Evolutionary conservation across 768 basidiomycete genomes (phyloP), one percentile per base, ranked within the genome.

Genomic region (Pulveroboletus frians): DNA sequence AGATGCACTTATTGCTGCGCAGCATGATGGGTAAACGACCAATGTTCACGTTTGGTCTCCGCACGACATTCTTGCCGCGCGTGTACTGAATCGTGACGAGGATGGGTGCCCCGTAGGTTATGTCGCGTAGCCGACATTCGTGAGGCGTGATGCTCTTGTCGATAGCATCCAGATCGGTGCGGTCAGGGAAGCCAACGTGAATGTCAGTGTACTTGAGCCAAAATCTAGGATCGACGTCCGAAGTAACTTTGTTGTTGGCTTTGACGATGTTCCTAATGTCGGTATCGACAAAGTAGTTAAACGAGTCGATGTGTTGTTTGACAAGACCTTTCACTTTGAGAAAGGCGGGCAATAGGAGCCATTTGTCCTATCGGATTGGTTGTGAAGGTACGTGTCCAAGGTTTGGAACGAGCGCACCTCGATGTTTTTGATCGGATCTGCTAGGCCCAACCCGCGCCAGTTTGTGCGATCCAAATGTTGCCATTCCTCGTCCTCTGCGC

Each of bases 271-370:
- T 95, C 68, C 93, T 94, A 65, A 99, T 88, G 64, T 98, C 96
- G 37, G 88, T 85, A 59, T 97, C 90, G 63, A 97, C 92, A 63
- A 99, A 98, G 69, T 95, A 94, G 73, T 97, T 97, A 82, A 92
- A 98, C 8, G 92, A 96, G 68, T 97, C 96, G 58, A 97, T 89
- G 65, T 99, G 96, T 65, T 98, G 96, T 73, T 98, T 98, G 53
- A 99, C 96, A 13, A 99, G 84, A 51, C 96, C 96, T 62, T 99
- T 99, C 53, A 96, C 91, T 70, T 94, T 88, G 44, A 99, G 76
- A 62, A 98, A 99, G 9, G 94, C 95, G 2, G 96, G 96, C 3
- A 99, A 74, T 9, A 99, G 73, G 17, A 96, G 81, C 96, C 96
- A 99, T 83, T 99, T 99, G 66, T 99, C 96, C 94, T 96, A 58